Percentiles rank a stretch among this genome's conserved stretches.
Conservation (phyloP, 805 yeast genomes). For the Candida hispaniensis region DNA sequence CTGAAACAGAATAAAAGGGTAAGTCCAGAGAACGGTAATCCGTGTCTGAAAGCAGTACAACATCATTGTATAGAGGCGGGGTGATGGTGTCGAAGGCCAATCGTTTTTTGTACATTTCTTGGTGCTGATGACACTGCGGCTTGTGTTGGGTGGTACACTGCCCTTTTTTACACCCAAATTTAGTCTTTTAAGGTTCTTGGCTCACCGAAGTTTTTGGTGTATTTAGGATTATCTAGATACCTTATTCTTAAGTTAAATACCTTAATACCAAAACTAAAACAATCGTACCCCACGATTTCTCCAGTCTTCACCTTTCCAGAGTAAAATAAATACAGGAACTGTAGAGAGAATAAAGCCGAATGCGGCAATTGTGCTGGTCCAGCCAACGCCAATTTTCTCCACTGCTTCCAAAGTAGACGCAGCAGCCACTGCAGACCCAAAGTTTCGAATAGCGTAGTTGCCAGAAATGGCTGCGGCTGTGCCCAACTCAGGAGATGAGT, state of each 20-base stretch:
- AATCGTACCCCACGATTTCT: too few species aligned
- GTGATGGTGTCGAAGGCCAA: slow-evolving; percentile 16
- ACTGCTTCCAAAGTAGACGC: slow-evolving; percentile 40
- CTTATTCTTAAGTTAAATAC: too few species aligned
- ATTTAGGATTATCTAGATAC: too few species aligned
- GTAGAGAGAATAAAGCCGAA: slow-evolving; percentile 25
- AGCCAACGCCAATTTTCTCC: slow-evolving; percentile 43
- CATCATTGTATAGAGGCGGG: slow-evolving; percentile 7
- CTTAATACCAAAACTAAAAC: too few species aligned
- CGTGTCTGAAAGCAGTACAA: slow-evolving; percentile 11
- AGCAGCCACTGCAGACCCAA: slow-evolving; percentile 43
- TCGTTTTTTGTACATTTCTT: slow-evolving; percentile 16
- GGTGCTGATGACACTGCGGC: too few species aligned
- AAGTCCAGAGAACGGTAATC: slow-evolving; percentile 15
- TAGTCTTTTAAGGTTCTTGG: too few species aligned
- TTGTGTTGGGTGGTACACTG: too few species aligned
- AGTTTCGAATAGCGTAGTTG: slow-evolving; percentile 41
- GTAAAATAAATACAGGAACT: slow-evolving; percentile 11
- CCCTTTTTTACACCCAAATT: too few species aligned
- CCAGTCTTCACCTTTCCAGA: slow-evolving; percentile 16
- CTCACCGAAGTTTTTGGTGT: too few species aligned
- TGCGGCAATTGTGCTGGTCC: slow-evolving; percentile 44
- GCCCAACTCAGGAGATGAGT: slow-evolving; percentile 40
- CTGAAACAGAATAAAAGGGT: slow-evolving; percentile 13
- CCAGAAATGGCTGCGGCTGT: slow-evolving; percentile 48